phyloP scores from a whole-genome alignment of 2,329 filamentous ascomycete species.

The Venturia asperata region DNA sequence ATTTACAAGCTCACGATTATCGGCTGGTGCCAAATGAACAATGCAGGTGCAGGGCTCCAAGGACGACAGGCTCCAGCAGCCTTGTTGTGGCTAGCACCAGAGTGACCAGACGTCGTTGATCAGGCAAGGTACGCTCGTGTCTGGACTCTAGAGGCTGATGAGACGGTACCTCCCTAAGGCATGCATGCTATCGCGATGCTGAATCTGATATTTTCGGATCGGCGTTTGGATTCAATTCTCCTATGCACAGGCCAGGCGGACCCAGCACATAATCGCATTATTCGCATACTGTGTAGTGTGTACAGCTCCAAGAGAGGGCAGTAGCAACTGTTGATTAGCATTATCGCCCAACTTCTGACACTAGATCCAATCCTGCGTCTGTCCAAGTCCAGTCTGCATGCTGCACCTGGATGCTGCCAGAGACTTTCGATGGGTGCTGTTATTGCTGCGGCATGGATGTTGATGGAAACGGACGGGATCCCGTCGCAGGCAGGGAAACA shows the following conservation, averaged over 20 bases:
- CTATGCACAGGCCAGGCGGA: conserved; percentile 2
- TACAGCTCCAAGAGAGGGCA: too few relatives aligned
- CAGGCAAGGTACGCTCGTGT: neutral
- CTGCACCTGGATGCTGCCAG: too few relatives aligned
- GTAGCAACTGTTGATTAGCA: too few relatives aligned
- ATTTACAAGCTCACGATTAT: conserved; percentile 1
- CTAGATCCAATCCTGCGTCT: too few relatives aligned
- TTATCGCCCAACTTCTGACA: too few relatives aligned
- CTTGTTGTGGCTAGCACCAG: neutral
- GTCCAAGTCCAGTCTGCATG: too few relatives aligned
- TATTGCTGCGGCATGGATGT: neutral
- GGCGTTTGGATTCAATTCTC: neutral
- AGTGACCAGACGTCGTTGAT: neutral
- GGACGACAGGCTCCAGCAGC: neutral
- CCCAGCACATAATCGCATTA: neutral
- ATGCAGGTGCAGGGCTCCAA: neutral
- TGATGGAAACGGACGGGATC: neutral
- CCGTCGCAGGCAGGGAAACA: neutral
- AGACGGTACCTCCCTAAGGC: too few relatives aligned
- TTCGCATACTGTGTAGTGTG: neutral
- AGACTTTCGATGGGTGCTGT: too few relatives aligned
- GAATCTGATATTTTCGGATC: neutral
- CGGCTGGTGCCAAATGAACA: neutral
- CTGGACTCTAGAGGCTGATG: neutral
- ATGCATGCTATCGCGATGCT: neutral